A percentile compares a stretch with the other conserved stretches of the same genome.
These are phyloP conservation scores for Erodium trifolium DNA, from an alignment of 441 rosid genomes.

Conservation along the genomic window DNA sequence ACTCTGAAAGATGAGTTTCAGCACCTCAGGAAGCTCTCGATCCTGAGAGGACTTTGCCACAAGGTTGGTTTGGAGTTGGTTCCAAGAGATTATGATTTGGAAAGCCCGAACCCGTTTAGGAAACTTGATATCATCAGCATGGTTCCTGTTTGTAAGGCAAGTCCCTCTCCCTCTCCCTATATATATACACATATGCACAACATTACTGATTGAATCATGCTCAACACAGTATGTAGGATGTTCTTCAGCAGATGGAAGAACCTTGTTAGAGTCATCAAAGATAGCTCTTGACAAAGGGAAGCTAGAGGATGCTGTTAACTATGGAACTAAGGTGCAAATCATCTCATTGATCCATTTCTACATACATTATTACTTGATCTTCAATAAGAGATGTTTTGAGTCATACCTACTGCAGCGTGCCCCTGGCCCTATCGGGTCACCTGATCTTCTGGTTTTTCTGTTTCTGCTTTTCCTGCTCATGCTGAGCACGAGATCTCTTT, in stretches of 20 bases:
- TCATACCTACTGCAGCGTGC: no score
- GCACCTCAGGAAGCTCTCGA: conserved; percentile 58
- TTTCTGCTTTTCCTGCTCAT: no score
- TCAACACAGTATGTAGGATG: conserved; percentile 57
- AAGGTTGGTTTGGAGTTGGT: conserved; percentile 80
- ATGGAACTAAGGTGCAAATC: conserved; percentile 53
- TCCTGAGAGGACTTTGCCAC: conserved; percentile 67
- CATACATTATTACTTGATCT: background rate
- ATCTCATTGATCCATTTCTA: conserved; percentile 10
- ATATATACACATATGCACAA: background rate
- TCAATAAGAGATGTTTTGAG: no score
- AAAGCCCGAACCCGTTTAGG: conserved; percentile 49
- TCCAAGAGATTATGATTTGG: conserved; percentile 72
- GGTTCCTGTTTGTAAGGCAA: conserved; percentile 76
- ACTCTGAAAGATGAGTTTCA: conserved; percentile 45
- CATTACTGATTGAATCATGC: conserved; percentile 16
- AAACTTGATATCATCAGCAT: conserved; percentile 65
- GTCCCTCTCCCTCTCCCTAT: background rate
- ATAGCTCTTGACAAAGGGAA: conserved; percentile 77
- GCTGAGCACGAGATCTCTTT: no score
- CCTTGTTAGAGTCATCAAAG: conserved; percentile 66
- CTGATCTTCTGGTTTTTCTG: no score
- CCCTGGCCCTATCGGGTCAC: no score
- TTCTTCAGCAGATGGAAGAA: conserved; percentile 77
- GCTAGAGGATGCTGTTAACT: conserved; percentile 75